A percentile compares a stretch with the other conserved stretches of the same genome.
These are phyloP conservation scores for Lipomyces japonicus DNA, from an alignment of 805 yeast genomes.

Conservation along the genomic window DNA sequence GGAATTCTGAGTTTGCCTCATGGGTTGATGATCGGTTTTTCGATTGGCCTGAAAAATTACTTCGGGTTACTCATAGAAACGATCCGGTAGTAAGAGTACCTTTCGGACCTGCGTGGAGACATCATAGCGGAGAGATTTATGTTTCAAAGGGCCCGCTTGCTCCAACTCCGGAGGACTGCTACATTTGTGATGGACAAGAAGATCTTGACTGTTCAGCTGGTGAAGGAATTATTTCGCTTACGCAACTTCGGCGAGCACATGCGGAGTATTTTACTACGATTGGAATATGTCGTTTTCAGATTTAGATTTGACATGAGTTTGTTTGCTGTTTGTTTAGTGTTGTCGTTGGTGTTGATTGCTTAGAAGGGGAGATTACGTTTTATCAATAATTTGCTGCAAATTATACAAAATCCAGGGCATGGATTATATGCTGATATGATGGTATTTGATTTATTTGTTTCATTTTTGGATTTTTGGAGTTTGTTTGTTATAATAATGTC, in stretches of 20 bases:
- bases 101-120: slow-evolving; percentile 19
- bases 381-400: too few relatives aligned
- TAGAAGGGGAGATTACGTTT: too few relatives aligned
- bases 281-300: slow-evolving; percentile 23
- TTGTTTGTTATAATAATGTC: too few relatives aligned
- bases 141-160: slow-evolving; percentile 28
- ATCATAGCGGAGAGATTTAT: slow-evolving; percentile 23
- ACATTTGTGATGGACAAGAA: slow-evolving; percentile 28
- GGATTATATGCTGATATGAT: too few relatives aligned
- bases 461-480: too few relatives aligned
- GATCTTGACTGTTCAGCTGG: slow-evolving; percentile 27
- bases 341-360: neutral
- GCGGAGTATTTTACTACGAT: slow-evolving; percentile 26
- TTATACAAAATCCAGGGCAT: too few relatives aligned
- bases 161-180: slow-evolving; percentile 22
- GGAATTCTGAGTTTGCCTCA: slow-evolving; percentile 48
- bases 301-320: slow-evolving; percentile 1
- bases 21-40: slow-evolving; percentile 46
- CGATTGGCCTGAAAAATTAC: neutral
- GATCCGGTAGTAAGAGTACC: slow-evolving; percentile 30
- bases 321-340: neutral
- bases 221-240: slow-evolving; percentile 16
- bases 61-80: slow-evolving; percentile 28
- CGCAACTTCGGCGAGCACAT: slow-evolving; percentile 17
- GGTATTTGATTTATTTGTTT: too few relatives aligned